phyloP scores from a whole-genome alignment of 2,329 filamentous ascomycete species.

The Pseudogymnoascus sp. region DNA sequence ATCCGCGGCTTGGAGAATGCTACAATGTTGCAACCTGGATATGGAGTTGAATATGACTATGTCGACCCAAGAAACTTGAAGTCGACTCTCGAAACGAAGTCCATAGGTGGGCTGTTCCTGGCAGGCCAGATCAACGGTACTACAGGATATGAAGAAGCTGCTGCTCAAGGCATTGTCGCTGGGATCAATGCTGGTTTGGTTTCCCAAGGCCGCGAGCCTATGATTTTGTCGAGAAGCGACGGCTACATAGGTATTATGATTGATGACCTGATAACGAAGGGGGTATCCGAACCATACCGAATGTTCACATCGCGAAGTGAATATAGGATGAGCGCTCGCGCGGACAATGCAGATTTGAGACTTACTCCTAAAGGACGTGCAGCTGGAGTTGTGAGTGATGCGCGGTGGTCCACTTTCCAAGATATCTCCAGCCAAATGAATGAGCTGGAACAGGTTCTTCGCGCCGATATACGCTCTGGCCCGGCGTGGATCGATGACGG shows the following conservation, averaged over 20 bases:
- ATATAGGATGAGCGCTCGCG: conserved; percentile 84
- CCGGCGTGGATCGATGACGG: conserved; percentile 63
- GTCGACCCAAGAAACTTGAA: conserved; percentile 85
- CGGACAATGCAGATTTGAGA: conserved; percentile 88
- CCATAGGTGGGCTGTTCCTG: conserved; percentile 79
- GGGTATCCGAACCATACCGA: conserved; percentile 91
- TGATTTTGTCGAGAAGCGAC: conserved; percentile 72
- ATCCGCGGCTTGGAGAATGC: conserved; percentile 84
- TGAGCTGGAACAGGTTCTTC: conserved; percentile 56
- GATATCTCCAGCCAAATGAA: conserved; percentile 61
- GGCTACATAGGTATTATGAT: conserved; percentile 99
- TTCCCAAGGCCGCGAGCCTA: conserved; percentile 55
- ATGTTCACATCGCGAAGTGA: conserved; percentile 98
- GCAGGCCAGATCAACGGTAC: conserved; percentile 98
- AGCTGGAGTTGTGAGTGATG: conserved; percentile 71
- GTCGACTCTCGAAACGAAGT: conserved; percentile 89
- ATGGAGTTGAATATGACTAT: conserved; percentile 98
- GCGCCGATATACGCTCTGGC: conserved; percentile 49
- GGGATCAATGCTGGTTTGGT: conserved; percentile 90
- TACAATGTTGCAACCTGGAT: conserved; percentile 87
- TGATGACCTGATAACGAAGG: conserved; percentile 93
- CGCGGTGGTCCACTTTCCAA: conserved; percentile 65
- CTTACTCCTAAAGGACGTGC: conserved; percentile 71
- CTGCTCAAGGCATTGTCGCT: conserved; percentile 84
- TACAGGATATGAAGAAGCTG: conserved; percentile 95